Evolutionary conservation across 2,329 filamentous ascomycete genomes (phyloP).

Genomic region (Neofusicoccum kwambonambiense): DNA sequence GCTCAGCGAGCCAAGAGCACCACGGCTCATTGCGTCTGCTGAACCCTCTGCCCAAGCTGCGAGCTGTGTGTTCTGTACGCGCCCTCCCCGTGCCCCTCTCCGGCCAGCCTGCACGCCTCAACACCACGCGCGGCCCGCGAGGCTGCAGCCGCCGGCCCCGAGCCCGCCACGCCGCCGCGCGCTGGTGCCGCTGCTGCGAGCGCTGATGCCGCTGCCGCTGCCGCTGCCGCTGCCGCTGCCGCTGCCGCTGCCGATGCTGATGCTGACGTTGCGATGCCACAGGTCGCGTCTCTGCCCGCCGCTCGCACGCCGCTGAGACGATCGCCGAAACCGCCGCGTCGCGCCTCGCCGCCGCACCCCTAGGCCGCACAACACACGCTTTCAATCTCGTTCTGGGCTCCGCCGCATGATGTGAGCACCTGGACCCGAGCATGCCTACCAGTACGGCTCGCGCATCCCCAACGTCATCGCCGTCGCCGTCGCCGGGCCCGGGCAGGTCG

Average conservation of each 20-base stretch:
- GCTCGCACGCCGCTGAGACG: not conserved
- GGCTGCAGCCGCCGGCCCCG: not conserved
- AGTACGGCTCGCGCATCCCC: slow-evolving; percentile 17
- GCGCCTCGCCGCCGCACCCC: not conserved
- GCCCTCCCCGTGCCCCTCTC: not conserved
- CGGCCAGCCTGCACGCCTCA: not conserved
- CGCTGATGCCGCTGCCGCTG: not conserved
- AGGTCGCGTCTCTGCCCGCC: not conserved
- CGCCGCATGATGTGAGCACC: slow-evolving; percentile 19
- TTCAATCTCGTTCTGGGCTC: not conserved
- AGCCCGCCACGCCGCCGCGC: not conserved
- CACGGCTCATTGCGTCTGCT: not conserved
- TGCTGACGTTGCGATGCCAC: slow-evolving; percentile 11
- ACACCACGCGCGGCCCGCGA: not conserved
- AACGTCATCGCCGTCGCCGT: slow-evolving; percentile 11
- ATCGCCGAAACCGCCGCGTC: slow-evolving; percentile 7
- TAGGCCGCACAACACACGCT: not conserved
- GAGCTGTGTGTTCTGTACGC: not conserved
- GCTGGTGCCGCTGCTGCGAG: not conserved
- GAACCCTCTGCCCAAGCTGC: not conserved
- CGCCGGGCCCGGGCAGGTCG: slow-evolving; percentile 26
- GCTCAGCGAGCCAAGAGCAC: slow-evolving; percentile 12
- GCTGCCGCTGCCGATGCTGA: not conserved
- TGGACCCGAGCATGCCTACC: slow-evolving; percentile 19
- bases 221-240: not conserved